Conservation (phyloP, 495 filamentous ascomycete genomes). For the Penicillium subrubescens region DNA sequence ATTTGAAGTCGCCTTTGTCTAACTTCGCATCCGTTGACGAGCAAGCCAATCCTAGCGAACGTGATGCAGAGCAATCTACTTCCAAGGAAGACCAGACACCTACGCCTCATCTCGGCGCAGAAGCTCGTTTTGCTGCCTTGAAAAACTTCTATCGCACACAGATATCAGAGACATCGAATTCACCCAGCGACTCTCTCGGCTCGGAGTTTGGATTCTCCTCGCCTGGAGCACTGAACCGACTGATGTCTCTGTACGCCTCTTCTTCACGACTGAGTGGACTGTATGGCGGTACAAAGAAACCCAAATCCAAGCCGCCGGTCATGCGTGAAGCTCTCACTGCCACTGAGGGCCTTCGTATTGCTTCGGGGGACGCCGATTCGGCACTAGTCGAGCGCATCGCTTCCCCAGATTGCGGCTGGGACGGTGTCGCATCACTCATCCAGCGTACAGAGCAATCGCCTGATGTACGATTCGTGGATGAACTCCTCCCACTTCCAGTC, state of each 20-base stretch:
- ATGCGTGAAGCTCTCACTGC: conserved; percentile 78
- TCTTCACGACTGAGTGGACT: conserved; percentile 43
- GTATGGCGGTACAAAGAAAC: conserved; percentile 61
- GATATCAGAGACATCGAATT: conserved; percentile 58
- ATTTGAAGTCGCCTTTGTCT: conserved; percentile 45
- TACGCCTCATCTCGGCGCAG: conserved; percentile 33
- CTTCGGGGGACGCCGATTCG: conserved; percentile 52
- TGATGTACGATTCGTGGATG: conserved; percentile 56
- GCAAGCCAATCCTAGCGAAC: conserved; percentile 21
- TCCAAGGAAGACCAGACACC: conserved; percentile 21
- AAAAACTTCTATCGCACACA: conserved; percentile 75
- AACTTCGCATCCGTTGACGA: conserved; percentile 42
- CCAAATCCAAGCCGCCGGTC: conserved; percentile 62
- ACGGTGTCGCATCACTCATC: conserved; percentile 50
- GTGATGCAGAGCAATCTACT: conserved; percentile 11
- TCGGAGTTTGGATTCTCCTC: conserved; percentile 67
- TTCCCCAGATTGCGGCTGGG: conserved; percentile 54
- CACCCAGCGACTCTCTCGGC: conserved; percentile 52
- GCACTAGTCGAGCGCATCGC: conserved; percentile 45
- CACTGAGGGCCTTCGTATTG: conserved; percentile 67
- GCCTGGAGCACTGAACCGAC: conserved; percentile 76
- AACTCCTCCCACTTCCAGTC: conserved; percentile 76
- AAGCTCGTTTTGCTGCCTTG: conserved; percentile 53
- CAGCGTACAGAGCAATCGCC: conserved; percentile 56
- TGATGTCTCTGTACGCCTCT: conserved; percentile 89